A percentile compares a stretch with the other conserved stretches of the same genome.
Evolutionary conservation across 495 filamentous ascomycete genomes (phyloP).

Genomic region (Penicillium goetzii): DNA sequence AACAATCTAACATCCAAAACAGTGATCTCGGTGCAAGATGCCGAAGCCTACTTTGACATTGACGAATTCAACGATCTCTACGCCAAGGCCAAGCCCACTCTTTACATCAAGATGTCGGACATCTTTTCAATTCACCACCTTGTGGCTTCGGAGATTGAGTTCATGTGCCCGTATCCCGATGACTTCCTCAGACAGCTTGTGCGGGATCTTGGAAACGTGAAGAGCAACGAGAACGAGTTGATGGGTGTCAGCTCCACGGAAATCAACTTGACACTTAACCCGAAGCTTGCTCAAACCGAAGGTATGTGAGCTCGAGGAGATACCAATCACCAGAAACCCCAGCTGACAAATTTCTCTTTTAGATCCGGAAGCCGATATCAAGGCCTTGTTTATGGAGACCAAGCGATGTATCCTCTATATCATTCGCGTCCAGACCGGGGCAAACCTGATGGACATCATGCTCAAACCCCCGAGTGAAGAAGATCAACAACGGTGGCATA

Average conservation of each 20-base stretch:
- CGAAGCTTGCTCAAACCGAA: conserved; percentile 87
- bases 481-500: conserved; percentile 87
- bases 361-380: conserved; percentile 89
- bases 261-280: conserved; percentile 88
- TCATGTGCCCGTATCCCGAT: conserved; percentile 76
- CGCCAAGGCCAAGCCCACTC: conserved; percentile 88
- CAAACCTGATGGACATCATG: conserved; percentile 91
- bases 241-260: conserved; percentile 84
- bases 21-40: conserved; percentile 82
- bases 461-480: conserved; percentile 84
- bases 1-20: conserved; percentile 36
- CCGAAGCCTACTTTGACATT: conserved; percentile 92
- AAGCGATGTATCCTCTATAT: conserved; percentile 98
- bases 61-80: conserved; percentile 99
- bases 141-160: conserved; percentile 74
- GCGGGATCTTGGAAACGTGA: conserved; percentile 90
- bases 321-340: neutral
- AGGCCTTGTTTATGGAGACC: conserved; percentile 94
- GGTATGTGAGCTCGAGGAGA: conserved; percentile 38
- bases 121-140: conserved; percentile 96
- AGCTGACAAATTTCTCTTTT: conserved; percentile 11
- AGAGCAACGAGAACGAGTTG: conserved; percentile 93
- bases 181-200: conserved; percentile 91
- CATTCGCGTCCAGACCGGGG: conserved; percentile 92
- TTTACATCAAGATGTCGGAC: conserved; percentile 98